Conservation (phyloP, 2,329 filamentous ascomycete species). For the Decorospora gaudefroyi region DNA sequence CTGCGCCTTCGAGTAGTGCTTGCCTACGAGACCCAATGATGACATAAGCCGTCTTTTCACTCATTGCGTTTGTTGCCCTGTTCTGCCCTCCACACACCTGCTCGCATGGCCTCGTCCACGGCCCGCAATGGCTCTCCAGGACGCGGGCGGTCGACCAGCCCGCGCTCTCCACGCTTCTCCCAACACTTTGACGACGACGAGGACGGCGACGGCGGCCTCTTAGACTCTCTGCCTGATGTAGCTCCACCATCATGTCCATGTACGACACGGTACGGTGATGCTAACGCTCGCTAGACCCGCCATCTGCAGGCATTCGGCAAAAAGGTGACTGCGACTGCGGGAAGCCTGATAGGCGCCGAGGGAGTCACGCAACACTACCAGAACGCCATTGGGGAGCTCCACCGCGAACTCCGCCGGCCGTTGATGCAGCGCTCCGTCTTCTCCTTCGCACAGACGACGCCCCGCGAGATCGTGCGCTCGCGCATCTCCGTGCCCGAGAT, state of each 20-base stretch:
- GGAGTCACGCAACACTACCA: slow-evolving; percentile 72
- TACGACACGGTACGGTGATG: slow-evolving; percentile 10
- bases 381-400: slow-evolving; percentile 83
- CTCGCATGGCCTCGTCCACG: slow-evolving; percentile 36
- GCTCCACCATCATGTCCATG: slow-evolving; percentile 3
- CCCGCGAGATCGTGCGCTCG: slow-evolving; percentile 90
- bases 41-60: slow-evolving; percentile 1
- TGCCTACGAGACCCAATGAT: slow-evolving; percentile 2
- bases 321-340: slow-evolving; percentile 92
- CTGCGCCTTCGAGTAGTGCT: background rate
- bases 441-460: slow-evolving; percentile 84
- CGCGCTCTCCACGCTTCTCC: slow-evolving; percentile 34
- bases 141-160: slow-evolving; percentile 40
- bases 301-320: slow-evolving; percentile 90
- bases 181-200: slow-evolving; percentile 33
- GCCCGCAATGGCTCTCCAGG: slow-evolving; percentile 37
- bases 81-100: slow-evolving; percentile 6
- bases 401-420: slow-evolving; percentile 84
- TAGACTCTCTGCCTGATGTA: slow-evolving; percentile 43
- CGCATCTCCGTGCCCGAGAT: slow-evolving; percentile 91
- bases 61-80: background rate
- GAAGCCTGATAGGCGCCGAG: slow-evolving; percentile 74
- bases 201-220: slow-evolving; percentile 39
- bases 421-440: slow-evolving; percentile 87
- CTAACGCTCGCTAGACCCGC: slow-evolving; percentile 64